A percentile compares a stretch with the other conserved stretches of the same genome.
These are phyloP conservation scores for Trifolium subterraneum DNA, from an alignment of 306 rosid genomes.

Conservation along the genomic window DNA sequence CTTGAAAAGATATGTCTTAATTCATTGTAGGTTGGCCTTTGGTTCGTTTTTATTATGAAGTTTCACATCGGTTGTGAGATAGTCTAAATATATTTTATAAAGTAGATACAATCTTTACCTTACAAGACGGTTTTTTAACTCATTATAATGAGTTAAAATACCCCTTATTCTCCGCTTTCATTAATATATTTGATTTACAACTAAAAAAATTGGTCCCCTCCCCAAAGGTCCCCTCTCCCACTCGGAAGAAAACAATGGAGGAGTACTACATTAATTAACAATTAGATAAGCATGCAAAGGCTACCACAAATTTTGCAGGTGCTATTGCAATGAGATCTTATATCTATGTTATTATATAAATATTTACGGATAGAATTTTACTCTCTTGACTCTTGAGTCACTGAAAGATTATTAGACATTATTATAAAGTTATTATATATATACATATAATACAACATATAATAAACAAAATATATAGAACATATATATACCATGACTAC, in stretches of 20 bases:
- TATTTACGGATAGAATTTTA: background rate
- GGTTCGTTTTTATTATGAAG: no score
- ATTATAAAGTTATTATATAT: background rate
- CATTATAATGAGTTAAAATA: no score
- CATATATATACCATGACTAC: background rate
- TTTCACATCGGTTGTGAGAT: no score
- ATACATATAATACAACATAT: conserved; percentile 7
- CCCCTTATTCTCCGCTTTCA: no score
- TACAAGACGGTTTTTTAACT: no score
- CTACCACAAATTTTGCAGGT: background rate
- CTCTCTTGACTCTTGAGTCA: background rate
- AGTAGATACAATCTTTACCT: no score
- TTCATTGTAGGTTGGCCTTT: no score
- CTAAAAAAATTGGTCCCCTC: background rate
- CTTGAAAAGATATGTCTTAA: no score
- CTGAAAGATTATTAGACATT: background rate
- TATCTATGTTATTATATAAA: conserved; percentile 7
- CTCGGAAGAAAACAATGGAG: background rate
- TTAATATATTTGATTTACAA: no score
- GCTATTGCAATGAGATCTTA: conserved; percentile 9
- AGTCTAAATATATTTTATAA: no score
- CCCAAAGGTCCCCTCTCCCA: conserved; percentile 16
- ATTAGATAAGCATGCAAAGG: conserved; percentile 24
- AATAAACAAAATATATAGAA: background rate
- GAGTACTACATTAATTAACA: background rate